Conservation (phyloP, 345 rosid species). For the Syzygium aqueum region DNA sequence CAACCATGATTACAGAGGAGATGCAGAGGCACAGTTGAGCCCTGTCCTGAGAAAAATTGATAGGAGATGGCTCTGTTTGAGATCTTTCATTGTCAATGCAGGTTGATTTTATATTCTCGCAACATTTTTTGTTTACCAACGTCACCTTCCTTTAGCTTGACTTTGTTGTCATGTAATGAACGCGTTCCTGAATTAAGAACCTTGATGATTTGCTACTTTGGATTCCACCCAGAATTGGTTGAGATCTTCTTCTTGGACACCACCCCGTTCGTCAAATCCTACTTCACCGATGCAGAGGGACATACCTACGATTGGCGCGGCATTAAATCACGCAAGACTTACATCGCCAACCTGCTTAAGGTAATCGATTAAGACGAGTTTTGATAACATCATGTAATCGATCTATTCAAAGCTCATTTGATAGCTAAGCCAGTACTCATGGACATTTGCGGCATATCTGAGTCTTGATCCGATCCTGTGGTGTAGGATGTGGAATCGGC, state of each 20-base stretch:
- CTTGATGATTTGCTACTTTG: neutral
- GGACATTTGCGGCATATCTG: neutral
- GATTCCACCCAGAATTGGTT: slow-evolving; percentile 27
- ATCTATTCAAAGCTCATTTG: neutral
- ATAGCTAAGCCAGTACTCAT: neutral
- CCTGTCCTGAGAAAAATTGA: slow-evolving; percentile 38
- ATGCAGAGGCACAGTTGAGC: slow-evolving; percentile 58
- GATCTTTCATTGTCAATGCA: slow-evolving; percentile 51
- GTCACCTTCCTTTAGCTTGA: neutral
- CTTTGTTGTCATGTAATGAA: neutral
- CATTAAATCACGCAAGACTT: slow-evolving; percentile 33
- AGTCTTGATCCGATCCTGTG: neutral
- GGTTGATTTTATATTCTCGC: slow-evolving; percentile 7
- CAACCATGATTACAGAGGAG: slow-evolving; percentile 78
- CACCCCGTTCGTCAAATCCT: slow-evolving; percentile 56
- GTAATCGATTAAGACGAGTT: neutral
- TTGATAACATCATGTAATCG: neutral
- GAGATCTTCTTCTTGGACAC: slow-evolving; percentile 73
- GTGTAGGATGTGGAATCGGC: slow-evolving; percentile 34
- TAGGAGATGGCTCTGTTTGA: slow-evolving; percentile 64
- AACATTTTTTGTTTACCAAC: neutral
- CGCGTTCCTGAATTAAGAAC: neutral
- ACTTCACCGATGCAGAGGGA: slow-evolving; percentile 31
- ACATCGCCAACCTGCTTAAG: slow-evolving; percentile 25
- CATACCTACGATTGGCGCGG: slow-evolving; percentile 69